phyloP scores from a whole-genome alignment of 1,139 yeast genomes.

The Geotrichum aggregatum region DNA sequence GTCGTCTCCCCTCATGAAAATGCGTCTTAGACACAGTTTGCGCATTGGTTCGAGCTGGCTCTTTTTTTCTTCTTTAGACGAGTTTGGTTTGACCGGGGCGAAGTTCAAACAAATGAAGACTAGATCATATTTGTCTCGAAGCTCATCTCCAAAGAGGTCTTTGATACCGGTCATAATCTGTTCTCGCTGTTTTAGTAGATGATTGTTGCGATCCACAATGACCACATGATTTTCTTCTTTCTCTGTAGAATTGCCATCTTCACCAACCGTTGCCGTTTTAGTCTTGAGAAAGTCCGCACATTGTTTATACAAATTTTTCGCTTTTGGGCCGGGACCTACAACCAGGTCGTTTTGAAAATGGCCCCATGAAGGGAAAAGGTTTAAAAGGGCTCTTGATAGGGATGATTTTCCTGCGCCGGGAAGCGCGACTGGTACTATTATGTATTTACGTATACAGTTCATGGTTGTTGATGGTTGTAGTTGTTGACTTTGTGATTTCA shows the following conservation, averaged over 20 bases:
- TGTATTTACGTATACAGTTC: conserved; percentile 44
- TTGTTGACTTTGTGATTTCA: not conserved
- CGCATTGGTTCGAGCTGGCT: conserved; percentile 31
- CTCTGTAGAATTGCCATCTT: conserved; percentile 2
- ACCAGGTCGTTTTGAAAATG: conserved; percentile 83
- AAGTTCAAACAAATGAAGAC: conserved; percentile 68
- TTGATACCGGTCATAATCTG: conserved; percentile 56
- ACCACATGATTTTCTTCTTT: conserved; percentile 44
- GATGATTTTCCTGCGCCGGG: conserved; percentile 96
- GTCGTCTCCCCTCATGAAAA: conserved; percentile 71
- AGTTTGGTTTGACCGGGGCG: conserved; percentile 36
- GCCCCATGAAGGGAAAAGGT: conserved; percentile 61
- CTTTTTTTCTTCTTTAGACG: conserved; percentile 26
- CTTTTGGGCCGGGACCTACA: conserved; percentile 44
- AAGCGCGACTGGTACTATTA: conserved; percentile 79
- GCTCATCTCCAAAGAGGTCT: conserved; percentile 24
- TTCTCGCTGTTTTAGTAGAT: conserved; percentile 60
- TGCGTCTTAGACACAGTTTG: conserved; percentile 55
- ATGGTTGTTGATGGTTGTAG: not conserved
- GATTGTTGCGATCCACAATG: conserved; percentile 80
- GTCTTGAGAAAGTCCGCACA: conserved; percentile 42
- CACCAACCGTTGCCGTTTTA: no score
- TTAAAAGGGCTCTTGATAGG: conserved; percentile 55
- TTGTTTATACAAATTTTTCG: conserved; percentile 46
- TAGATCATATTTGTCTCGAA: conserved; percentile 34